Evolutionary conservation across 352 stramenopile species (phyloP), one percentile per base, ranked within the genome.

Genomic region (Phytophthora lateralis): DNA sequence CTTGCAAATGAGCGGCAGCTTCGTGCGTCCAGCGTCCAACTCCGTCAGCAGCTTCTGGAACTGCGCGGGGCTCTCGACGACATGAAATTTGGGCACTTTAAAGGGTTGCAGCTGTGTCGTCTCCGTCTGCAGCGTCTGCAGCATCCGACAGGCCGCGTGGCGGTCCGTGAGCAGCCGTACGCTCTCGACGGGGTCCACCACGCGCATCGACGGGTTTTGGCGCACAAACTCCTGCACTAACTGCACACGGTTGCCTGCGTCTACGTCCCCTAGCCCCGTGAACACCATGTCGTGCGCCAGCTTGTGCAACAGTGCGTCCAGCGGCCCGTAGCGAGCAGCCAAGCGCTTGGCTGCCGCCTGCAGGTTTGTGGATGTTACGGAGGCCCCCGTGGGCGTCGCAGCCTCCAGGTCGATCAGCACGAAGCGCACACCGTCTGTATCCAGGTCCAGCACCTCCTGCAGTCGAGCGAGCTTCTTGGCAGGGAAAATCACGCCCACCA

Each of bases 271-370:
- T 27, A 89, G 66, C 6, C 54, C 66, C 14, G 73, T 71, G 49
- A 91, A 94, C 37, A 94, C 82, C 83, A 94, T 91, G 34, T 94
- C 85, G 55, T 94, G 85, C 38, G 83, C 83, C 43, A 94, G 60
- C 54, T 94, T 94, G 73, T 94, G 85, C 53, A 94, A 73, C 51
- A 94, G 34, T 18, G 70, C 85, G 66, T 91, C 78, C 43, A 92
- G 51, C 4, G 41, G 66, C 14, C 82, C 80, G 55, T 83, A 82
- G 41, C 62, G 64, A 17, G 62, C 60, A 14, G 55, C 45, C 12
- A 94, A 53, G 20, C 37, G 43, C 26, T 58, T 15, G 15, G 50
- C 57, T 6, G 69, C 65, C 14, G 47, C 53, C 27, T 70, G 60
- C 55, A 76, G 17, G 15, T 83, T 68, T 24, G 60, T 48, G 35